These are phyloP conservation scores for Pythium oligandrum DNA, from an alignment of 352 stramenopile species.

Conservation along the genomic window DNA sequence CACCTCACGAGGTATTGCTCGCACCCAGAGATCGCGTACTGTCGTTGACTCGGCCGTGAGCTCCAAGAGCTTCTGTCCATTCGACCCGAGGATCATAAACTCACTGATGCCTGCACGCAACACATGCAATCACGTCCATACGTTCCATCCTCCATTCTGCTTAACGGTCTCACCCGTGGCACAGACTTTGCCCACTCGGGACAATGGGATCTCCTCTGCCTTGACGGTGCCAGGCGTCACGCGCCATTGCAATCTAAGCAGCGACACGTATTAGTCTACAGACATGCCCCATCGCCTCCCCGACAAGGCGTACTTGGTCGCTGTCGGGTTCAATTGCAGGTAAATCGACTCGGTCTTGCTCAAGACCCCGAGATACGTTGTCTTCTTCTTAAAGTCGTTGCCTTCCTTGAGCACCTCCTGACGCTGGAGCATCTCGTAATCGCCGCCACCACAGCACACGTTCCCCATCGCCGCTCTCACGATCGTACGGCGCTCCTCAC, in stretches of 20 bases:
- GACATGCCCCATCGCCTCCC: not conserved
- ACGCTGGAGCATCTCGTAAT: slow-evolving; percentile 56
- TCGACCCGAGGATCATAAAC: slow-evolving; percentile 40
- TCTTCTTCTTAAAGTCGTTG: slow-evolving; percentile 69
- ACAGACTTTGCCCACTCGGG: slow-evolving; percentile 50
- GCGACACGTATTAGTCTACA: slow-evolving; percentile 21
- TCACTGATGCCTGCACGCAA: slow-evolving; percentile 27
- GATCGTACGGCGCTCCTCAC: no score
- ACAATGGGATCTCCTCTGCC: slow-evolving; percentile 46
- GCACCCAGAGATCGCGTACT: slow-evolving; percentile 53
- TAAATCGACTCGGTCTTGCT: slow-evolving; percentile 52
- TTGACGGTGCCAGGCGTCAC: slow-evolving; percentile 31
- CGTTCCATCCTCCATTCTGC: not conserved
- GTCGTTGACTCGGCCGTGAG: slow-evolving; percentile 32
- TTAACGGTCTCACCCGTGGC: slow-evolving; percentile 28
- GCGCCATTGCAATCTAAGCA: slow-evolving; percentile 30
- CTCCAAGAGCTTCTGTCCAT: slow-evolving; percentile 63
- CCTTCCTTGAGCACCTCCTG: slow-evolving; percentile 63
- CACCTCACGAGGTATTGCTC: not conserved
- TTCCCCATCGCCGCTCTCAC: slow-evolving; percentile 49
- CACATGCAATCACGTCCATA: not conserved
- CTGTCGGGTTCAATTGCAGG: slow-evolving; percentile 48
- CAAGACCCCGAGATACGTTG: slow-evolving; percentile 53
- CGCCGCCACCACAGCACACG: slow-evolving; percentile 43
- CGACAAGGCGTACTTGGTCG: slow-evolving; percentile 27